Evolutionary conservation across 169 alveolate genomes (phyloP), one percentile per base, ranked within the genome.

Genomic region (Plasmodium gallinaceum): DNA sequence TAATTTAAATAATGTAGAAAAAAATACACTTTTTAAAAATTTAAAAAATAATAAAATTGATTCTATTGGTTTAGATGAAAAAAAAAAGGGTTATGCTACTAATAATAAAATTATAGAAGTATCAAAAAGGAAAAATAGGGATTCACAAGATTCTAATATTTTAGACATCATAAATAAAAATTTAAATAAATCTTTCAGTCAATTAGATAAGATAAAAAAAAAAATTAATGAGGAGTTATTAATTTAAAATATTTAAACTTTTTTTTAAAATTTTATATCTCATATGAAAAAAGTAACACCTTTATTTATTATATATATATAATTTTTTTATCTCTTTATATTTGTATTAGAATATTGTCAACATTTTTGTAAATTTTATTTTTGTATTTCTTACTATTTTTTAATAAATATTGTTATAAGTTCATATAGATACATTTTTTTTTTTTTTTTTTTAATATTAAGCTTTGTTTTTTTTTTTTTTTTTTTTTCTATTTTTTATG

Each of bases 121-220:
- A 54, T 5, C 48, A 26, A 52, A 52, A 26, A 68, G 42, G 8
- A 43, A 7, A 68, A 51, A 45, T n/a, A 42, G n/a, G 46, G 24
- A 46, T 42, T 32, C 75, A 4, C 26, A 78, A 43, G 89, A 78
- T 9, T 42, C 78, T 5, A 64, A 78, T 60, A 78, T 78, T 42
- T 58, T 78, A 51, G 61, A 78, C 26, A 62, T 66, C 12, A 78
- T 78, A 48, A 65, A 78, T 51, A 78, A 78, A 65, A 78, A 78
- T 26, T 22, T 78, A 54, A 66, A 65, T 65, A 78, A 45, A 20
- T 78, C 89, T 26, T 78, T 78, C 43, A 46, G 7, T 8, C 78
- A 78, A 26, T 16, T 78, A n/a, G 71, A 78, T 32, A 51, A 69
- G 14, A 78, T 78, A 48, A 78, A 65, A 43, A 62, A 32, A 58